A percentile compares a stretch with the other conserved stretches of the same genome.
Evolutionary conservation across 1,284 basidiomycete genomes (phyloP).

Genomic region (Cryptococcus sp.): DNA sequence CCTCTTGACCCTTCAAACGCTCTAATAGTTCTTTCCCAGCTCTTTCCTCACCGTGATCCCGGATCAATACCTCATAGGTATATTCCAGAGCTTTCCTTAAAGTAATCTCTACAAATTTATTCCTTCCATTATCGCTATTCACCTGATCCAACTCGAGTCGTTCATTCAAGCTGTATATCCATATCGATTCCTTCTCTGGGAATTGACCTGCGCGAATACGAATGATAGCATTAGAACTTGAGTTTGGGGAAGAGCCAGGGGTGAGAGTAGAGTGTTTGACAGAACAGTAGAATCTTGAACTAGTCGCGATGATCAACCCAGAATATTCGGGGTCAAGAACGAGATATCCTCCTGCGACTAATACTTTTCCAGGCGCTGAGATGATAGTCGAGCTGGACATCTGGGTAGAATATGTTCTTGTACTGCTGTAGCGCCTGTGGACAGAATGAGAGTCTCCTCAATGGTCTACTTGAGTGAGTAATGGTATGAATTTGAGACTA

Average conservation of each 20-base stretch:
- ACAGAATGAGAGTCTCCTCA: neutral
- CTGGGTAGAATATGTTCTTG: neutral
- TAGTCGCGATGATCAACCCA: constrained; percentile 82
- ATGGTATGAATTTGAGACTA: too few species aligned
- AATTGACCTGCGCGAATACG: constrained; percentile 90
- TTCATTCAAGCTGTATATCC: constrained; percentile 62
- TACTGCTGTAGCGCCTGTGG: neutral
- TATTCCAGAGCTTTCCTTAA: constrained; percentile 70
- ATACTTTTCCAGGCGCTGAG: constrained; percentile 91
- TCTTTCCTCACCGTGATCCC: constrained; percentile 43
- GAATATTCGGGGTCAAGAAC: constrained; percentile 79
- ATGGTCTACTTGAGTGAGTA: neutral
- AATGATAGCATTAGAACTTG: constrained; percentile 50
- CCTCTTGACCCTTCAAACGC: constrained; percentile 5
- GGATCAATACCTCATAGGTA: constrained; percentile 57
- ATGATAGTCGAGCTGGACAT: constrained; percentile 52
- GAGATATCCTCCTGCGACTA: constrained; percentile 90
- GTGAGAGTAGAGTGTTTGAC: constrained; percentile 20
- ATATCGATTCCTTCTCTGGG: constrained; percentile 57
- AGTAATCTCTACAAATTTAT: constrained; percentile 90
- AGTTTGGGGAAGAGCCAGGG: constrained; percentile 42
- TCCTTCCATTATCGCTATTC: constrained; percentile 41
- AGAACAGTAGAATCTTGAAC: constrained; percentile 83
- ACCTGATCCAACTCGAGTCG: neutral
- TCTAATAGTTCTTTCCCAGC: constrained; percentile 42